Base-by-base conservation (phyloP, 176 grass and related monocot genomes). In the Otatea glauca region DNA sequence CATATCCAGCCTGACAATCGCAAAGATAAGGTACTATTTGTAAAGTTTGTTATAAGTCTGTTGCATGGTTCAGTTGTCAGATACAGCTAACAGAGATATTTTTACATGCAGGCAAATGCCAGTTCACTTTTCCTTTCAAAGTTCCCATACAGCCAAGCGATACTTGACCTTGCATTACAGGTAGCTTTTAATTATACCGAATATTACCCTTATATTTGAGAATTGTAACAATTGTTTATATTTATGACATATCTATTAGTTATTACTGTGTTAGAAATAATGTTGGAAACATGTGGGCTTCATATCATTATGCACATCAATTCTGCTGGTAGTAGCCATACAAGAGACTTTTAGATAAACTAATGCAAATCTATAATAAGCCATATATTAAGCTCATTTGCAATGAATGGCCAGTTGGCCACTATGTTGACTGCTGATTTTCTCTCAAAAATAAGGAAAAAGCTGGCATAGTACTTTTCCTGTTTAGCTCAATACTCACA, bases 91-190 rank as follows among this genome's bases (percentile, higher is more conserved):
- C 50, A 32, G 58, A 78, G 66, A 73, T 78, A 65, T 6, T 85
- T 77, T 48, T 82, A 79, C 55, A 65, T 91, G 70, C 80, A 99
- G 96, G 89, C 88, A 58, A 91, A 96, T 77, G 64, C 77, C 24
- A 83, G 91, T 71, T 93, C 93, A 74, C 93, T 92, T 81, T 88
- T 96, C 73, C 92, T 99, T 84, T 94, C 96, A 71, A 99, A 99
- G 81, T 99, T 99, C 86, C 91, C 89, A 3, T 93, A 92, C 88
- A 99, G 92, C 85, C 96, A 99, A 86, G 88, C 96, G 77, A 77
- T 99, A 81, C 71, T 99, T 60, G 96, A 99, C 75, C 84, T 98
- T 86, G 86, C 96, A 92, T 80, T 98, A 50, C 91, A 95, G 93
- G 96, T 96, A 92, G 37, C 27, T 67, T 86, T 76, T 64, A 75